Percentiles rank a stretch among this genome's conserved stretches.
Evolutionary conservation across 352 stramenopile genomes (phyloP).

Genomic region (Phytopythium sindhum): DNA sequence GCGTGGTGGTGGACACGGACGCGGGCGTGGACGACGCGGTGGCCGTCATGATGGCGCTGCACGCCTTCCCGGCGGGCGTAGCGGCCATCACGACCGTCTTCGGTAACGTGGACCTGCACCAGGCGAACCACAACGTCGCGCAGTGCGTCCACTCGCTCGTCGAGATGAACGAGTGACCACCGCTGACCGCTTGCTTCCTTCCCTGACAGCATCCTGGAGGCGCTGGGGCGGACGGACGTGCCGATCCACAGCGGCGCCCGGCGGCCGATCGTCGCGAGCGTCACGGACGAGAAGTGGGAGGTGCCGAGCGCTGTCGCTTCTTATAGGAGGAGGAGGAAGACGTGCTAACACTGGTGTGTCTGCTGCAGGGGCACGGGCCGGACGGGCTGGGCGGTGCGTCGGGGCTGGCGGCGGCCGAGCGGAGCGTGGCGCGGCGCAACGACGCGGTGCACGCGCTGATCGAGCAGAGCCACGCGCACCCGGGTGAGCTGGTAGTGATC

Average conservation of each 20-base stretch:
- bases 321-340: neutral
- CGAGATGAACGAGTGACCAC: no score
- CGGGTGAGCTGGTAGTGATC: conserved; percentile 70
- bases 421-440: conserved; percentile 38
- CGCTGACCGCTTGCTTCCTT: neutral
- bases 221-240: conserved; percentile 41
- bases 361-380: conserved; percentile 51
- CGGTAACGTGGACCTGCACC: conserved; percentile 76
- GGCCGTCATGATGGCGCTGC: conserved; percentile 69
- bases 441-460: conserved; percentile 67
- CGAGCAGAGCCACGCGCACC: conserved; percentile 47
- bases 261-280: conserved; percentile 62
- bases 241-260: conserved; percentile 60
- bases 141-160: conserved; percentile 37
- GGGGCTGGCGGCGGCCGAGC: conserved; percentile 31
- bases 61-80: conserved; percentile 52
- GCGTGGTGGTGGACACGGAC: conserved; percentile 75
- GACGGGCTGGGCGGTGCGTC: conserved; percentile 64
- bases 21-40: conserved; percentile 76
- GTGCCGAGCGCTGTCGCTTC: no score
- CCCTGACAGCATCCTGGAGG: conserved; percentile 52
- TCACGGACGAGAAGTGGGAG: conserved; percentile 61
- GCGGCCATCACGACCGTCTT: conserved; percentile 79
- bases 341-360: conserved; percentile 1
- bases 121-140: conserved; percentile 79